Evolutionary conservation across 306 rosid species (phyloP), one percentile per base, ranked within the genome.

Genomic region (Sechiopsis laciniata): DNA sequence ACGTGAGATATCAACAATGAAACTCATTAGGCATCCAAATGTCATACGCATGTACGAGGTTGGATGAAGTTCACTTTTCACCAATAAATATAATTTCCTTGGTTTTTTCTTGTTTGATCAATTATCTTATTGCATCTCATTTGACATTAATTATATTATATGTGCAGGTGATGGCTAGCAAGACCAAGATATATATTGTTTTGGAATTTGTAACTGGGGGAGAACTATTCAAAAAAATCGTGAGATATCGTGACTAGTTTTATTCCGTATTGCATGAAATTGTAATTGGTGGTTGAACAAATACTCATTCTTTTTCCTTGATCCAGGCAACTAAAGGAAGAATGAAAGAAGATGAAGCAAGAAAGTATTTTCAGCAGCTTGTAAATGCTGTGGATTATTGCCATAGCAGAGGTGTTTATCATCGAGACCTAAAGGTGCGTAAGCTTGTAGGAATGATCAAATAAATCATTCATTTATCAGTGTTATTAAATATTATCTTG

Each of bases 1-100:
- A 74, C 90, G 97, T 76, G 98, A 94, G 79, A 94, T 94, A 80
- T 88, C 96, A 32, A 94, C 98, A 1, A 94, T 94, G 98, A 94
- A 90, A 78, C 84, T 94, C 55, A 86, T 94, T 57, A 89, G 88
- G 80, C 97, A 94, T 74, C 98, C 98, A 26, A 90, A 94, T 72
- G 98, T 94, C 69, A 86, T 94, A 68, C 91, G 96, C 45, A 90
- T 94, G 97, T 72, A 82, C 40, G 97, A 94, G 97, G 98, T 93
- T 70, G 83, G 93, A 61, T 77, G 17, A 42, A 3, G 71, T 10
- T 62, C 68, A 15, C 10, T 66, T 17, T 64, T 46, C n/a, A 42
- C 55, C 17, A 13, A 48, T 48, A 37, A 48, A 46, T 21, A 46
- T 68, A 48, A 19, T 46, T 46, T 68, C 12, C 48, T 71, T 14